Base-by-base conservation (phyloP, 352 stramenopile species). In the Pythium scleroteichum region DNA sequence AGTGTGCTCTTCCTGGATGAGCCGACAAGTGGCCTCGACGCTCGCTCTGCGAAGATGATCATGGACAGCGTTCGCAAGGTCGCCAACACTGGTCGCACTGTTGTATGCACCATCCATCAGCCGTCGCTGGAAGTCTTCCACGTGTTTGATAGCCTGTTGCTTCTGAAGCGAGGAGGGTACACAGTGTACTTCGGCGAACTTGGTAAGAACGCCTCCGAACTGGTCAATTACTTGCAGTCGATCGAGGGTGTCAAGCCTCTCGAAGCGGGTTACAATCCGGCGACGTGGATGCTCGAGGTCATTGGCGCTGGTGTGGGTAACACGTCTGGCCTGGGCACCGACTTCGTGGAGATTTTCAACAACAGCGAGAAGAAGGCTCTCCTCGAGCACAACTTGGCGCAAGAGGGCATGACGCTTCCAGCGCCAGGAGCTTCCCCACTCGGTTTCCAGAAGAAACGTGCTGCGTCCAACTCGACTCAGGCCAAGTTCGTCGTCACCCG, bases 21-120 rank as follows among this genome's bases (percentile, higher is more conserved):
- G 13, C 85, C 86, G 5, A 96, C 82, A 22, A 85, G 67, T 45
- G 90, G 90, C 20, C 66, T 97, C 1, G 91, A 97, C 62, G 79
- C 77, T 12, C 89, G 71, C 53, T 78, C 68, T 17, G 89, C 78
- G 13, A 35, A 35, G 29, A 35, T 35, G 29, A 35, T 35, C 29
- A 35, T 35, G 47, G 71, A 88, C n/a, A 72, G 90, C 0, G 69
- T 96, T 4, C 87, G 88, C 55, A 90, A 90, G 50, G 75, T 95
- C 24, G 85, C 84, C 2, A 56, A 63, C 45, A 53, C 52, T 78
- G 59, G 59, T 17, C 59, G 59, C 50, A 66, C 59, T 7, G 35
- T 66, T 16, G 40, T 66, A 26, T 66, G 59, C 23, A 66, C 59
- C 41, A 66, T 66, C 50, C 59, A 35, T 10, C 29, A 35, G 29